These are phyloP conservation scores for Periconia sp. DNA, from an alignment of 2,329 filamentous ascomycete species.

Conservation along the genomic window DNA sequence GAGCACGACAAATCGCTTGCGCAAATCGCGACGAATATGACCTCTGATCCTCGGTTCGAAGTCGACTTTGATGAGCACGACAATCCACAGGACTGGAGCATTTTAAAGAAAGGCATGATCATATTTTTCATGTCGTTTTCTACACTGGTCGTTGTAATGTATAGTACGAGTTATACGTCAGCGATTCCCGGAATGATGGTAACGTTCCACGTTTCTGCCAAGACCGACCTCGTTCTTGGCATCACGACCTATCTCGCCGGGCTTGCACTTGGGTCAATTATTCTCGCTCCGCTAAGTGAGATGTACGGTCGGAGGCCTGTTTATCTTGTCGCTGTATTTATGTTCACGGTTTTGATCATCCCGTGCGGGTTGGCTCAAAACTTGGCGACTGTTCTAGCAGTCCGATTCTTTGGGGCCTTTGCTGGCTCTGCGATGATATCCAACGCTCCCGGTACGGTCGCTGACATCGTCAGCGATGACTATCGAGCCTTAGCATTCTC, in stretches of 20 bases:
- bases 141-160: conserved; percentile 59
- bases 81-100: conserved; percentile 73
- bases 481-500: conserved; percentile 82
- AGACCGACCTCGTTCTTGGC: conserved; percentile 72
- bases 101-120: conserved; percentile 62
- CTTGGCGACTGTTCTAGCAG: conserved; percentile 70
- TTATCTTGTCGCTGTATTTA: conserved; percentile 68
- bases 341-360: conserved; percentile 73
- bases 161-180: conserved; percentile 80
- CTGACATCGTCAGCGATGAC: conserved; percentile 82
- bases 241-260: conserved; percentile 81
- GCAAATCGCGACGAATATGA: conserved; percentile 44
- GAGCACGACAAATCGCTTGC: conserved; percentile 31
- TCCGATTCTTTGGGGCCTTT: conserved; percentile 75
- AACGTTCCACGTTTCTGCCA: conserved; percentile 66
- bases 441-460: conserved; percentile 81
- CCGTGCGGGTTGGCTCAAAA: conserved; percentile 74
- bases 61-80: conserved; percentile 71
- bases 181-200: conserved; percentile 71
- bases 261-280: conserved; percentile 71
- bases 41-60: conserved; percentile 67
- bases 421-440: conserved; percentile 81
- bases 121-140: conserved; percentile 64
- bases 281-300: conserved; percentile 77
- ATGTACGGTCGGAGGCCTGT: conserved; percentile 71